Evolutionary conservation across 441 rosid species (phyloP), one percentile per base, ranked within the genome.

Genomic region (Corymbia citriodora): DNA sequence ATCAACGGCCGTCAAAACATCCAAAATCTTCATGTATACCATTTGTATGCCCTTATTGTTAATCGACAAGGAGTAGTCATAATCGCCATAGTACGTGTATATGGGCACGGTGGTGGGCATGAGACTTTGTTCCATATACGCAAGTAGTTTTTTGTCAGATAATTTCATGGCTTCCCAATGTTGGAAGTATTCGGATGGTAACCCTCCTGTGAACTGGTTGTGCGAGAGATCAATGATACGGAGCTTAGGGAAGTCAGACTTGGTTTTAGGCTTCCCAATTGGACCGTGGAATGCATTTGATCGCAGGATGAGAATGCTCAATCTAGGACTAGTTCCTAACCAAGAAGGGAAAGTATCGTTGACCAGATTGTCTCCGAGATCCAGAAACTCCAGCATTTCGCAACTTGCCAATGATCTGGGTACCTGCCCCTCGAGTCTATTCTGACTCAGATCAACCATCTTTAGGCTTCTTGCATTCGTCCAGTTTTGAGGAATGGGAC

Each of bases 361-460:
- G 19, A 93, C 89, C 7, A 50, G 88, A 55, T 93, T 94, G 49
- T 89, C 55, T 79, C 90, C 90, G 3, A 92, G 31, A 82, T 87
- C 61, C 19, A 93, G 68, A 88, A 86, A 57, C 87, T 50, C 87
- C 7, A 95, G 88, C 61, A 10, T n/a, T 4, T 33, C 63, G 45
- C 95, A 95, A 57, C 88, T 90, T 27, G 53, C 23, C 79, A 94
- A 18, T 6, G 94, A 93, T 89, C 90, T 91, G n/a, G 93, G 93
- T 36, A 92, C 19, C 16, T 70, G 68, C 19, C 95, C 94, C 17
- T 29, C 63, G 8, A 94, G 59, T 18, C 9, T 83, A 89, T 92
- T 94, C 13, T 65, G 49, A 50, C 89, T 74, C 27, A 93, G 48
- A 48, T 93, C 90, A 13, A 94, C 90, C 88, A 91, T 88, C 48